Evolutionary conservation across 306 rosid species (phyloP).

Genomic region (Trifolium subterraneum): DNA sequence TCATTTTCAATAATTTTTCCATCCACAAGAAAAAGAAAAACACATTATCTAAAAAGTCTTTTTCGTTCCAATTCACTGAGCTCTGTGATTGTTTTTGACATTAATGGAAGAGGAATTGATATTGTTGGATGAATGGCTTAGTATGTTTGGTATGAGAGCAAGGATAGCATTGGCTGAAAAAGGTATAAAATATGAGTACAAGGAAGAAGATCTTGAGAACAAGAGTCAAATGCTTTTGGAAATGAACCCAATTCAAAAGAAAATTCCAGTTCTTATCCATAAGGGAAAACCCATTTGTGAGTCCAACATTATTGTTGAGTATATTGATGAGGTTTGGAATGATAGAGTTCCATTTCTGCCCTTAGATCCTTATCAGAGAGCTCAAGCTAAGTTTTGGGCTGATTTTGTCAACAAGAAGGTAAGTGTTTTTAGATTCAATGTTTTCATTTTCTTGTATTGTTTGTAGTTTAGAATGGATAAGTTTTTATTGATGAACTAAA

Average conservation of each 20-base stretch:
- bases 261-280: conserved; percentile 7
- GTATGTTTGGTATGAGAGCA: conserved; percentile 20
- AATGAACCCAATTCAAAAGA: conserved; percentile 5
- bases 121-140: conserved; percentile 7
- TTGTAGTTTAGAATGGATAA: too few relatives aligned
- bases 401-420: conserved; percentile 16
- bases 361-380: not conserved
- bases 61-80: not conserved
- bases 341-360: not conserved
- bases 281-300: not conserved
- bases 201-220: conserved; percentile 1
- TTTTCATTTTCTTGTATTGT: not conserved
- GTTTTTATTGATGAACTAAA: too few relatives aligned
- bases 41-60: not conserved
- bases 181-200: not conserved
- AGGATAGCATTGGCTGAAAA: conserved; percentile 12
- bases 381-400: conserved; percentile 2
- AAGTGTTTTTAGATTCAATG: not conserved
- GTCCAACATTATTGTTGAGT: not conserved
- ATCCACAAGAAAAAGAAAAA: too few relatives aligned
- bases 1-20: too few relatives aligned
- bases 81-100: not conserved
- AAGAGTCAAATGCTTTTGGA: conserved; percentile 5
- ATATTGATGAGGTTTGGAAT: conserved; percentile 11
- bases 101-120: not conserved